Evolutionary conservation across 2,329 filamentous ascomycete genomes (phyloP).

Genomic region (Penicillium sp.): DNA sequence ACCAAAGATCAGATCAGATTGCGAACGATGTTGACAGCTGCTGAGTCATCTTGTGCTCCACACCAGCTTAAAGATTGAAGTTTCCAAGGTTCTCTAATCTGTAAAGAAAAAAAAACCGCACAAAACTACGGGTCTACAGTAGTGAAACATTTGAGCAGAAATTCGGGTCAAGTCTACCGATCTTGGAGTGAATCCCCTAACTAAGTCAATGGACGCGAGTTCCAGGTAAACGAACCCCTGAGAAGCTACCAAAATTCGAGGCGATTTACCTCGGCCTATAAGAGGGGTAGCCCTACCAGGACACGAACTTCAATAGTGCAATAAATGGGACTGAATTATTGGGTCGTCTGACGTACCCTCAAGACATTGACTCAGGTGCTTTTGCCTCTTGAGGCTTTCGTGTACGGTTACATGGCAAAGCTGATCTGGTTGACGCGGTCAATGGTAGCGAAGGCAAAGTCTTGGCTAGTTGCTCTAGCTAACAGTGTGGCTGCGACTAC

Average conservation of each 20-base stretch:
- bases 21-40: constrained; percentile 8
- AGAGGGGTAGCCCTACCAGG: not conserved
- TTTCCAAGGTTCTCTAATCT: constrained; percentile 8
- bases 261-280: not conserved
- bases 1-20: not conserved
- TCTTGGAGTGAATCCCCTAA: not conserved
- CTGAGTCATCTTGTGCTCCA: constrained; percentile 21
- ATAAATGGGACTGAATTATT: not conserved
- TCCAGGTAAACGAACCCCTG: not conserved
- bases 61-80: constrained; percentile 18
- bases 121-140: not conserved
- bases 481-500: constrained; percentile 7
- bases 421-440: not conserved
- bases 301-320: not conserved
- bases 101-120: not conserved
- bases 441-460: not conserved
- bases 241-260: not conserved
- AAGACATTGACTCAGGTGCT: not conserved
- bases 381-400: not conserved
- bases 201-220: not conserved
- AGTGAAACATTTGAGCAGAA: not conserved
- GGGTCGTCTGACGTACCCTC: constrained; percentile 2
- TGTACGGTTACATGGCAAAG: not conserved
- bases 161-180: not conserved
- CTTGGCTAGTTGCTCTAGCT: not conserved